phyloP scores from a whole-genome alignment of 2,329 filamentous ascomycete species.

The Diaporthe sp. region DNA sequence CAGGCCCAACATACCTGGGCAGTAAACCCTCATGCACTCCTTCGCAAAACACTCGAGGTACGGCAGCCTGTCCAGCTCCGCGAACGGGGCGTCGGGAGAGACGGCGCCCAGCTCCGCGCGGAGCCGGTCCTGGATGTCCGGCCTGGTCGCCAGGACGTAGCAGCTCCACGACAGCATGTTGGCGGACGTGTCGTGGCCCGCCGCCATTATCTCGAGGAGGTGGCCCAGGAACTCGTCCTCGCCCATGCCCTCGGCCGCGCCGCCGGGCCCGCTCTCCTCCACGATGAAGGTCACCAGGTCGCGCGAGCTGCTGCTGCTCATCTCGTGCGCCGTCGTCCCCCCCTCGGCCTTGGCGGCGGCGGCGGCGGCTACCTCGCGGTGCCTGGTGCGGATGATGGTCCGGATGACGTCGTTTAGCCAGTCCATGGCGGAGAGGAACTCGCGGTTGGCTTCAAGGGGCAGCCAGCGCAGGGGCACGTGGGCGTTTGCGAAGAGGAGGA shows the following conservation, averaged over 20 bases:
- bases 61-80: conserved; percentile 48
- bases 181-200: conserved; percentile 54
- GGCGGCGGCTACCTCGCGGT: conserved; percentile 46
- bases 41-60: conserved; percentile 54
- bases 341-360: conserved; percentile 41
- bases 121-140: conserved; percentile 50
- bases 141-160: conserved; percentile 50
- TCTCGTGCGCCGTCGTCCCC: conserved; percentile 32
- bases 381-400: conserved; percentile 49
- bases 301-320: conserved; percentile 35
- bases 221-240: conserved; percentile 48
- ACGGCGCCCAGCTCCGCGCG: conserved; percentile 49
- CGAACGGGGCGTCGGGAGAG: conserved; percentile 4
- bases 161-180: conserved; percentile 51
- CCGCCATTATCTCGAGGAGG: conserved; percentile 46
- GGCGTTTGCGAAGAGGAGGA: conserved; percentile 51
- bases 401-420: conserved; percentile 53
- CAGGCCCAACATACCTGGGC: conserved; percentile 46
- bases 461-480: conserved; percentile 48
- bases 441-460: conserved; percentile 55
- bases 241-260: conserved; percentile 40
- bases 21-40: conserved; percentile 53
- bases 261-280: conserved; percentile 44
- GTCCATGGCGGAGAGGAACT: conserved; percentile 52
- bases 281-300: conserved; percentile 50